These are phyloP conservation scores for Blastomyces emzantsi DNA, from an alignment of 2,329 filamentous ascomycete genomes.

Conservation along the genomic window DNA sequence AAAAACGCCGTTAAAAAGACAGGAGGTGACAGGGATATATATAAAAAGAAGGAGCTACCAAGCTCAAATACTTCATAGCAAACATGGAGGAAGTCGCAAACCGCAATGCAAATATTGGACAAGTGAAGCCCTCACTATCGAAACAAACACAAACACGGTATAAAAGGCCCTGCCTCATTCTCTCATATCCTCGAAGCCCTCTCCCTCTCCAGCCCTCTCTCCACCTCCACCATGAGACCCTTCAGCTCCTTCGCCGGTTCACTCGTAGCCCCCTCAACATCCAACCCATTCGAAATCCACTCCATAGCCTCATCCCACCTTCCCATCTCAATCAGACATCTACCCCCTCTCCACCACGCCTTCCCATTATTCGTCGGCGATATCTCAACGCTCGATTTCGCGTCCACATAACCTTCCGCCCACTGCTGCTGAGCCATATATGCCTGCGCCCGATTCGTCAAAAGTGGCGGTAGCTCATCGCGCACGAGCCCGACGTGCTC, in stretches of 20 bases:
- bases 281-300: conserved; percentile 68
- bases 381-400: conserved; percentile 77
- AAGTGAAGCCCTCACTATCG: background rate
- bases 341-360: conserved; percentile 84
- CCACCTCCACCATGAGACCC: conserved; percentile 53
- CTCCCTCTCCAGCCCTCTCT: conserved; percentile 51
- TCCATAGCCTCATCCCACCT: conserved; percentile 69
- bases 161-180: background rate
- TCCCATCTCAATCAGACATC: conserved; percentile 85
- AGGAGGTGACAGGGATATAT: conserved; percentile 3
- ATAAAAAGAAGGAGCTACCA: too few species aligned
- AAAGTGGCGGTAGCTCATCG: conserved; percentile 72
- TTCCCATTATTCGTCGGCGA: conserved; percentile 83
- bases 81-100: background rate
- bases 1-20: conserved; percentile 1
- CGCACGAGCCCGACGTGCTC: conserved; percentile 74
- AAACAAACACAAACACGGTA: too few species aligned
- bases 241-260: conserved; percentile 44
- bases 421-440: conserved; percentile 74
- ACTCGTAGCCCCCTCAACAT: conserved; percentile 61
- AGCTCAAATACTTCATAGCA: background rate
- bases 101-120: background rate
- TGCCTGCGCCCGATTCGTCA: conserved; percentile 82
- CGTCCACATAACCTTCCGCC: conserved; percentile 80
- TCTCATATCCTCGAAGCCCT: conserved; percentile 45